phyloP scores from a whole-genome alignment of 2,329 filamentous ascomycete species.

The Colletotrichum gigasporum region DNA sequence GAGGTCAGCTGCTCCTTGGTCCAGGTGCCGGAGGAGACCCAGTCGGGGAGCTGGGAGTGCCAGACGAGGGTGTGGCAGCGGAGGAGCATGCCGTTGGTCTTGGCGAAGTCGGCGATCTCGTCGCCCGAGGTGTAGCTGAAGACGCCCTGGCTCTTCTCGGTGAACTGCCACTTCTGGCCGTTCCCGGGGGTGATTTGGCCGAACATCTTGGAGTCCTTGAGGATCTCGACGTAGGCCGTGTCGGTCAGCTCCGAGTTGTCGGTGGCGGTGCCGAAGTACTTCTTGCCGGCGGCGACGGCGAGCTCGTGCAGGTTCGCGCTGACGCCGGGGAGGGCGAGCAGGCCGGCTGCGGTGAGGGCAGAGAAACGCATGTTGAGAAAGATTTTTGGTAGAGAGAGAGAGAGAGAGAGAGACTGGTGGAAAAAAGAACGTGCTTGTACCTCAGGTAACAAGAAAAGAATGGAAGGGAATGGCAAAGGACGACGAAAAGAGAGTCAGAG shows the following conservation, averaged over 20 bases:
- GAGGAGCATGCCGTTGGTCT: conserved; percentile 38
- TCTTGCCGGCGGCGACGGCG: conserved; percentile 38
- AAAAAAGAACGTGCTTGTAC: conserved; percentile 1
- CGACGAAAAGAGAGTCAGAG: neutral
- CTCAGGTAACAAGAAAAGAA: conserved; percentile 11
- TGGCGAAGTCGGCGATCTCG: conserved; percentile 55
- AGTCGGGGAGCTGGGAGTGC: conserved; percentile 57
- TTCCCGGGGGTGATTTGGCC: conserved; percentile 73
- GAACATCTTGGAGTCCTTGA: conserved; percentile 68
- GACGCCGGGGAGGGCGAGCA: conserved; percentile 25
- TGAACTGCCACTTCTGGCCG: conserved; percentile 70
- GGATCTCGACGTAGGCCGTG: conserved; percentile 60
- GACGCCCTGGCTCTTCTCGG: conserved; percentile 62
- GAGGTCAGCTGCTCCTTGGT: conserved; percentile 40
- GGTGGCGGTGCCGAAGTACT: conserved; percentile 73
- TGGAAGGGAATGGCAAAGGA: conserved; percentile 13
- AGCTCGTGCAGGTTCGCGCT: conserved; percentile 46
- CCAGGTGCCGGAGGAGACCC: conserved; percentile 52
- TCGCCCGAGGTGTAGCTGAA: conserved; percentile 70
- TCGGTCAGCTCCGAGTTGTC: conserved; percentile 64
- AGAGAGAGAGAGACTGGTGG: conserved; percentile 4
- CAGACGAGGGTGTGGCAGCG: conserved; percentile 60
- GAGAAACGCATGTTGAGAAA: conserved; percentile 22
- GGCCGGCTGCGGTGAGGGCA: conserved; percentile 22
- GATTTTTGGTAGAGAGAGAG: neutral